Percentiles rank a stretch among this genome's conserved stretches.
Conservation (phyloP, 1,139 yeast genomes). For the Blastobotrys apis region DNA sequence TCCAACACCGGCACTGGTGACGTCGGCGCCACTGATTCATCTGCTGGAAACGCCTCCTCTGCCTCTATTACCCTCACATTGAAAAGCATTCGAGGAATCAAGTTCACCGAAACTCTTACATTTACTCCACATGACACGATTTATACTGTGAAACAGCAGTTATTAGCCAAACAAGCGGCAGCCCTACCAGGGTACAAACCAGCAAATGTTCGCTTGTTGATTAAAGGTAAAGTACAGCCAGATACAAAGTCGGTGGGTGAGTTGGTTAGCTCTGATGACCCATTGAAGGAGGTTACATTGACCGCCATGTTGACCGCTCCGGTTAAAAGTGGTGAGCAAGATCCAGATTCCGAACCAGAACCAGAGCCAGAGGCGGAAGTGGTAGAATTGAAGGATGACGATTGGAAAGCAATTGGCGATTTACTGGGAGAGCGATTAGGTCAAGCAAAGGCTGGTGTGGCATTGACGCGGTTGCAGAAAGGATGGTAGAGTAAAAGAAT, state of each 20-base stretch:
- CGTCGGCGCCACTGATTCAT: background rate
- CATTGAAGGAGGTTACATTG: constrained; percentile 19
- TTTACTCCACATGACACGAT: constrained; percentile 26
- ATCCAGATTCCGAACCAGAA: constrained; percentile 18
- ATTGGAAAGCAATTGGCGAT: constrained; percentile 23
- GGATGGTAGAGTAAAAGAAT: background rate
- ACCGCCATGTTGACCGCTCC: constrained; percentile 24
- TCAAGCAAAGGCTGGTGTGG: constrained; percentile 4
- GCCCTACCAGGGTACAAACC: constrained; percentile 24
- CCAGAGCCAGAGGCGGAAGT: constrained; percentile 13
- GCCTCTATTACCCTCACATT: constrained; percentile 21
- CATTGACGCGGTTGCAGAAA: constrained; percentile 2
- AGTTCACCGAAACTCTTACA: constrained; percentile 26
- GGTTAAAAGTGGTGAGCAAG: constrained; percentile 6
- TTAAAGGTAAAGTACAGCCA: constrained; percentile 31
- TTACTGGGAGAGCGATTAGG: constrained; percentile 18
- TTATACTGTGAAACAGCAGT: constrained; percentile 29
- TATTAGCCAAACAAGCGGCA: constrained; percentile 26
- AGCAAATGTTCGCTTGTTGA: constrained; percentile 25
- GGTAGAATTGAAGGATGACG: constrained; percentile 13
- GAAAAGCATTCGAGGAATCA: constrained; percentile 32
- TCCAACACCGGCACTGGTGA: background rate
- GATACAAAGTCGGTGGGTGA: constrained; percentile 24
- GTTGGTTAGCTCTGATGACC: constrained; percentile 14
- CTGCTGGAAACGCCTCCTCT: constrained; percentile 5